These are phyloP conservation scores for Crithidia brevicula DNA, from an alignment of 208 protist species.

Conservation along the genomic window DNA sequence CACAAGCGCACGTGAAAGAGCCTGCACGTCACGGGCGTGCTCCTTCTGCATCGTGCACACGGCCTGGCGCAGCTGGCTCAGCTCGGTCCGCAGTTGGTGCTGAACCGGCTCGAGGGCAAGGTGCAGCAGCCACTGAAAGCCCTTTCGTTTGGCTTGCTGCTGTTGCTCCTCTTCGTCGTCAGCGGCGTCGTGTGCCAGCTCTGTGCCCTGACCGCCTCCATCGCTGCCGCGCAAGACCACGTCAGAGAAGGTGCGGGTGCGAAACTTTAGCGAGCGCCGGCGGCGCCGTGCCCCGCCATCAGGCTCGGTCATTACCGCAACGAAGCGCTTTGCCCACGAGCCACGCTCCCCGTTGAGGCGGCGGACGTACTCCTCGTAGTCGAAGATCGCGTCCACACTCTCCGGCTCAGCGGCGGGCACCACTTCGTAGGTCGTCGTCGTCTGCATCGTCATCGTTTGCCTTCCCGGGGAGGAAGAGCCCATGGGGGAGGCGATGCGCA, in stretches of 20 bases:
- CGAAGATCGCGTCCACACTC: conserved; percentile 82
- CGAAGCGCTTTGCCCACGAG: conserved; percentile 15
- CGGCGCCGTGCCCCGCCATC: background rate
- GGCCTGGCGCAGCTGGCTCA: conserved; percentile 32
- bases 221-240: conserved; percentile 1
- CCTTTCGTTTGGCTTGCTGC: conserved; percentile 25
- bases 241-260: conserved; percentile 8
- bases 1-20: conserved; percentile 25
- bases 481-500: conserved; percentile 10
- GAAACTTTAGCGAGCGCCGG: background rate
- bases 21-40: conserved; percentile 35
- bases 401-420: conserved; percentile 2
- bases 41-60: conserved; percentile 33
- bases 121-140: conserved; percentile 37
- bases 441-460: conserved; percentile 1
- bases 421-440: conserved; percentile 5
- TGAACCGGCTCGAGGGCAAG: conserved; percentile 41
- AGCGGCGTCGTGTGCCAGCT: too few species aligned
- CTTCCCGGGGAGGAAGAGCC: background rate
- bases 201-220: too few species aligned
- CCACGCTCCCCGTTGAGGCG: conserved; percentile 35
- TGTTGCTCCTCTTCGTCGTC: conserved; percentile 1
- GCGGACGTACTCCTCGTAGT: conserved; percentile 68
- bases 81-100: conserved; percentile 21
- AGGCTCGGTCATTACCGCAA: background rate